Evolutionary conservation across 139 green algal genomes (phyloP).

Genomic region (Chloropicon primus): DNA sequence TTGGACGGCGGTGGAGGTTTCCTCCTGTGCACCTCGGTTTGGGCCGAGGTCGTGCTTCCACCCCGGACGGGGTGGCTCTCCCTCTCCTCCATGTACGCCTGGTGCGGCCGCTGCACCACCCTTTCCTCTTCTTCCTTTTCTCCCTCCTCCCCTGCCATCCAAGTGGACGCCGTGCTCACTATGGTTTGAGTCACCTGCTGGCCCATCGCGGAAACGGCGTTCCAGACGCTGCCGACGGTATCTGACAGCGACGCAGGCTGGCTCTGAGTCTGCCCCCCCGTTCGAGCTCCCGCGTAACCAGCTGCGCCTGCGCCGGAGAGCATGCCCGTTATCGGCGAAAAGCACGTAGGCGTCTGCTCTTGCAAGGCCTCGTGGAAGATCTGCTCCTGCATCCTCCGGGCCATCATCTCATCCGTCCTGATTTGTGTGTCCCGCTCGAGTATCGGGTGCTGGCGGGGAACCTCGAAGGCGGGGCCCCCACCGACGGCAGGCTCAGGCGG

Average conservation of each 20-base stretch:
- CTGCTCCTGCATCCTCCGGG: neutral
- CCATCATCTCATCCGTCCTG: neutral
- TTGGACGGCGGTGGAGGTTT: neutral
- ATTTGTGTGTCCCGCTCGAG: neutral
- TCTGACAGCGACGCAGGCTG: neutral
- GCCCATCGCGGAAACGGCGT: neutral
- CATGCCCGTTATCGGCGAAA: neutral
- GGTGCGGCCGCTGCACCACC: no score
- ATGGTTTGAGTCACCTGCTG: no score
- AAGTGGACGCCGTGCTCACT: neutral
- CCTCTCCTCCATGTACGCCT: neutral
- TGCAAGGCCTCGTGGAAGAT: neutral
- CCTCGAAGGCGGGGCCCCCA: neutral
- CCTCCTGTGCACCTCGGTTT: neutral
- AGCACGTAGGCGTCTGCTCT: neutral
- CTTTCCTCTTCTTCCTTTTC: neutral
- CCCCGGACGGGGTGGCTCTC: neutral
- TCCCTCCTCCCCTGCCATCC: neutral
- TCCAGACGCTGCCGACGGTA: neutral
- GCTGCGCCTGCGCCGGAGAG: no score
- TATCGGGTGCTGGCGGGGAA: neutral
- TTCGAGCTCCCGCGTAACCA: no score
- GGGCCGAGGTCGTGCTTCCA: no score
- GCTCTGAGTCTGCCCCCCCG: no score
- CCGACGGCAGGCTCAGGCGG: no score